A percentile compares a stretch with the other conserved stretches of the same genome.
These are phyloP conservation scores for Suillus brevipes DNA, from an alignment of 768 basidiomycete genomes.

Conservation along the genomic window DNA sequence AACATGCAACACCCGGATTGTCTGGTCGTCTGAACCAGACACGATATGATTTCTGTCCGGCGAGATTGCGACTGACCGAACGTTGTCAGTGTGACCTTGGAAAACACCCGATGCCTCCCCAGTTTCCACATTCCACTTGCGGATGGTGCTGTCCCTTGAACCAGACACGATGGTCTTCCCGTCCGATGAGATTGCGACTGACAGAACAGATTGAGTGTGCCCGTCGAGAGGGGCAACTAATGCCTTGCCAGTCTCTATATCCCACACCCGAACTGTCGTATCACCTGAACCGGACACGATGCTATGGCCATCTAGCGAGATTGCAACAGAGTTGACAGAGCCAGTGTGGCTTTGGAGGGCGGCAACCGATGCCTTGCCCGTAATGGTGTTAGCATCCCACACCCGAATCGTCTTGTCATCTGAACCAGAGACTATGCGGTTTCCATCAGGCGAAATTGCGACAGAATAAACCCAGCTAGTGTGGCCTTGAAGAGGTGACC, in stretches of 20 bases:
- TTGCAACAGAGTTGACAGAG: too few relatives aligned
- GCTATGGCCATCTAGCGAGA: too few relatives aligned
- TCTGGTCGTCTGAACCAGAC: not conserved
- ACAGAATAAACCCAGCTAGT: not conserved
- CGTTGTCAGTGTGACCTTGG: slow-evolving; percentile 5
- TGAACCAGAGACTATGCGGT: too few relatives aligned
- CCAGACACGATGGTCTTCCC: slow-evolving; percentile 3
- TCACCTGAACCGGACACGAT: not conserved
- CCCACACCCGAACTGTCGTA: slow-evolving; percentile 14
- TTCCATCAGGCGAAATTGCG: slow-evolving; percentile 1
- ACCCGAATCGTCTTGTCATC: too few relatives aligned
- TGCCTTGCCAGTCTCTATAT: too few relatives aligned
- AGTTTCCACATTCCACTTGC: slow-evolving; percentile 7
- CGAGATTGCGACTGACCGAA: slow-evolving; percentile 13
- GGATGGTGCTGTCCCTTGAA: not conserved
- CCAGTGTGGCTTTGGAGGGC: too few relatives aligned
- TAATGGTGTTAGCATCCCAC: too few relatives aligned
- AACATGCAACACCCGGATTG: slow-evolving; percentile 14
- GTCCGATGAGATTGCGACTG: not conserved
- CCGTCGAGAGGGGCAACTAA: not conserved
- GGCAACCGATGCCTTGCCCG: too few relatives aligned
- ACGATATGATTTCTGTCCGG: not conserved
- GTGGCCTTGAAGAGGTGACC: slow-evolving; percentile 14
- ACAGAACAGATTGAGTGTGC: not conserved
- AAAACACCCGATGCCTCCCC: not conserved